These are phyloP conservation scores for Phaeotremella fagi DNA, from an alignment of 768 basidiomycete species.

Conservation along the genomic window DNA sequence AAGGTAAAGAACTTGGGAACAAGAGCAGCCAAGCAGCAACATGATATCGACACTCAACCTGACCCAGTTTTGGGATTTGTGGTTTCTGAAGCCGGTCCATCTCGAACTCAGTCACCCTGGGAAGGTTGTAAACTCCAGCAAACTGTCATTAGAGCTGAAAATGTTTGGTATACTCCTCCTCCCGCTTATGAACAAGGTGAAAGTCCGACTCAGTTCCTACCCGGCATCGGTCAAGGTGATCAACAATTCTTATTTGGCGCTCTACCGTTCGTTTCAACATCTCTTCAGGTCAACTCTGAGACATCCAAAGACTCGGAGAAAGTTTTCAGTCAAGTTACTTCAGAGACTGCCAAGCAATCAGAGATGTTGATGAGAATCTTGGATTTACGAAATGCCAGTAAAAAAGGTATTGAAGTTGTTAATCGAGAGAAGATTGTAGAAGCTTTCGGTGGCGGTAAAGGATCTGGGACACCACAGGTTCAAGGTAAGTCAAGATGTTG, in stretches of 20 bases:
- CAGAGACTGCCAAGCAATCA: constrained; percentile 21
- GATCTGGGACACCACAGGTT: constrained; percentile 80
- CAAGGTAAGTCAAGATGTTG: constrained; percentile 61
- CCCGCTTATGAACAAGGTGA: constrained; percentile 24
- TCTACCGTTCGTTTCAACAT: constrained; percentile 58
- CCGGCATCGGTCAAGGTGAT: constrained; percentile 51
- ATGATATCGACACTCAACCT: constrained; percentile 52
- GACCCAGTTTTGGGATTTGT: constrained; percentile 17
- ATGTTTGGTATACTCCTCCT: constrained; percentile 28
- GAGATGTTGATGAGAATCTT: constrained; percentile 62
- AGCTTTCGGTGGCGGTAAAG: constrained; percentile 69
- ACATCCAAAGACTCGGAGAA: not conserved
- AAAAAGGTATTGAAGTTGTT: constrained; percentile 77
- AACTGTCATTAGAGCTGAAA: constrained; percentile 27
- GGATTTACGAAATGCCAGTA: constrained; percentile 83
- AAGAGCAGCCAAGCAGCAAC: not conserved
- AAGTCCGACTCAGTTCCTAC: constrained; percentile 22
- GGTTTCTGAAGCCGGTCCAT: constrained; percentile 6
- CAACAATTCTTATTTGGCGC: constrained; percentile 59
- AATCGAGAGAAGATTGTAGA: constrained; percentile 73
- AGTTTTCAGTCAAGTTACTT: not conserved
- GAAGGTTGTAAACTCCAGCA: constrained; percentile 29
- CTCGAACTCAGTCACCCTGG: constrained; percentile 17
- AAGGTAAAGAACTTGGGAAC: not conserved
- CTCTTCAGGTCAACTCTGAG: constrained; percentile 9